Base-by-base conservation (phyloP, 2,329 filamentous ascomycete species). In the Aspergillus japonicus region DNA sequence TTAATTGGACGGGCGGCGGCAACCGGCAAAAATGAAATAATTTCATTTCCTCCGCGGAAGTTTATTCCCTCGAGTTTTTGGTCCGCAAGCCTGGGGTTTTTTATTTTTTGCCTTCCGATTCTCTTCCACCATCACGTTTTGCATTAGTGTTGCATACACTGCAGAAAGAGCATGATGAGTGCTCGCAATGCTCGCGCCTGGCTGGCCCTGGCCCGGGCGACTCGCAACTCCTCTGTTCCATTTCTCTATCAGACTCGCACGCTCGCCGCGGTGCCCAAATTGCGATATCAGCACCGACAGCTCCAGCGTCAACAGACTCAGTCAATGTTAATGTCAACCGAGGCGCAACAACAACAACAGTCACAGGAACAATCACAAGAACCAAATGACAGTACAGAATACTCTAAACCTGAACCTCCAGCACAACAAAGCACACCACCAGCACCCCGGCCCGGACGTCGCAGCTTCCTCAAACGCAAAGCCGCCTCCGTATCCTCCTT, bases 161-260 rank as follows among this genome's bases (percentile, higher is more conserved):
- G 6, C 16, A 19, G 39, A 4, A 19, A 19, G 14, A 16, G 39
- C 16, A 50, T 16, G 11, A 75, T 75, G 74, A 68, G 69, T 57
- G 52, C 60, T 55, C 62, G 59, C 70, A 65, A 73, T 68, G 71
- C 68, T 66, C 67, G 68, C 66, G 54, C 70, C 64, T 67, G 75
- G 66, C 64, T 72, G 44, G 59, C 66, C 60, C 62, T 71, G 58
- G 57, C 61, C 60, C 62, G 70, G 57, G 57, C 61, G 56, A 61
- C 61, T 53, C 63, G 64, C 12, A 65, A 62, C 39, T 68, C 84
- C 6, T 73, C 86, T 14, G 75, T 87, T 4, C 87, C 88, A 0
- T 92, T 92, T 59, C 80, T 92, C 6, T 92, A 91, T 70, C 87
- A 90, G 64, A 92, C 89, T 5, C 79, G 83, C 60, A 91, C 89